Evolutionary conservation across 352 stramenopile genomes (phyloP), one percentile per base, ranked within the genome.

Genomic region (Peronospora destructor): DNA sequence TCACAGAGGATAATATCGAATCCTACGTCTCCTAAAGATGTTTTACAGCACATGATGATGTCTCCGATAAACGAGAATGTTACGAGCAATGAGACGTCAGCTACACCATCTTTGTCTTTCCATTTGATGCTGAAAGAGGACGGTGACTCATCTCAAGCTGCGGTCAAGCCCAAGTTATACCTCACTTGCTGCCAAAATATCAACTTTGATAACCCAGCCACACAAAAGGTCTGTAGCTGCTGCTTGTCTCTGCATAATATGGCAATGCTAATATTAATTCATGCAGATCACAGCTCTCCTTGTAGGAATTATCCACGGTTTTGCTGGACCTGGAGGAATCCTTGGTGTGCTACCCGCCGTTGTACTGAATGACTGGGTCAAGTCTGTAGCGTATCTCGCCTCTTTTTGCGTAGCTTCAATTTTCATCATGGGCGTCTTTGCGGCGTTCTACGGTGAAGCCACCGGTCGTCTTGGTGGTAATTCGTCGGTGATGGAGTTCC

Each of bases 361-460:
- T 9, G 53, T 67, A 34, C 17, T 67, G 14, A 63, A 67, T 29
- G 53, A 67, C 85, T 77, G 64, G 61, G 36, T 46, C 44, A 77
- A 92, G 34, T 91, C 84, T 29, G 56, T 68, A 9, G 45, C 87
- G 13, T 97, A 97, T 61, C 59, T 97, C 1, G 71, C 58, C 3
- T 87, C 77, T 6, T 97, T 97, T 66, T 97, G 86, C 36, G 26
- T 87, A n/a, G 71, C 74, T 3, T 91, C 71, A n/a, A 95, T 89
- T 25, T 60, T 95, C 10, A 90, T 91, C 34, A 97, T 97, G 89
- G 89, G 85, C 34, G 66, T 77, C 3, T 97, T 96, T 70, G 84
- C 89, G 7, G 71, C 75, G 10, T 56, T 89, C 3, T 96, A 95
- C 53, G 85, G 89, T 26, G 78, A 85, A 41, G 36, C 73, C 43